Percentiles rank a stretch among this genome's conserved stretches.
Evolutionary conservation across 2,329 filamentous ascomycete species (phyloP).

Genomic region (Juglanconis sp.): DNA sequence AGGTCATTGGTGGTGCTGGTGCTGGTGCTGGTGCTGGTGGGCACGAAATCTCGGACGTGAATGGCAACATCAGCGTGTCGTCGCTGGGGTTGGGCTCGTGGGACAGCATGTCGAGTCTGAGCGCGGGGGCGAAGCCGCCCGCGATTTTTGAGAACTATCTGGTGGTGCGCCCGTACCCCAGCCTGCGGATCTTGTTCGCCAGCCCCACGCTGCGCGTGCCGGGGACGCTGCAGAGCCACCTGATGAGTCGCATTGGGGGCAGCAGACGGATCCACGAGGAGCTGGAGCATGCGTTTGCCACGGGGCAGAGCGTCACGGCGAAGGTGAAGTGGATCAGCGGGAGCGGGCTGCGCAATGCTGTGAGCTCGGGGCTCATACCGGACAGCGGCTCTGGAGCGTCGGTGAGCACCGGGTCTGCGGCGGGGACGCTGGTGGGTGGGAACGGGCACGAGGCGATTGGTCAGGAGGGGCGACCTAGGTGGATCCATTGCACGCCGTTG

Average conservation of each 20-base stretch:
- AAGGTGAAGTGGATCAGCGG: conserved; percentile 67
- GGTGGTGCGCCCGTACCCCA: conserved; percentile 64
- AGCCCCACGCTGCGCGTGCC: conserved; percentile 65
- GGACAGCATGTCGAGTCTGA: neutral
- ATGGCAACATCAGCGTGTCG: neutral
- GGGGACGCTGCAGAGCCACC: conserved; percentile 61
- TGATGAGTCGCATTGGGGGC: conserved; percentile 53
- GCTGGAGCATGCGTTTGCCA: conserved; percentile 56
- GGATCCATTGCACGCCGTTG: conserved; percentile 76
- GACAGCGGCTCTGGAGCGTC: neutral
- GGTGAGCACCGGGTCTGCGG: neutral
- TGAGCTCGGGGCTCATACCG: neutral
- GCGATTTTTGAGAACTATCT: conserved; percentile 56
- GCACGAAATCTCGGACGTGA: neutral
- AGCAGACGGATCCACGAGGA: conserved; percentile 44
- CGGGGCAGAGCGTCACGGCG: conserved; percentile 69
- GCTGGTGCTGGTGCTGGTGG: too few relatives aligned
- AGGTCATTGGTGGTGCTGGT: too few relatives aligned
- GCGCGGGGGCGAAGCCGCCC: conserved; percentile 24
- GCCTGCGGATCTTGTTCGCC: conserved; percentile 65
- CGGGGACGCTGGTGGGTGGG: neutral
- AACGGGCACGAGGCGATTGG: conserved; percentile 20
- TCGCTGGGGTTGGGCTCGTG: neutral
- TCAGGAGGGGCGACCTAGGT: conserved; percentile 58
- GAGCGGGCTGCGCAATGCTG: conserved; percentile 17